Evolutionary conservation across 805 yeast species (phyloP).

Genomic region (Candida peoriensis): DNA sequence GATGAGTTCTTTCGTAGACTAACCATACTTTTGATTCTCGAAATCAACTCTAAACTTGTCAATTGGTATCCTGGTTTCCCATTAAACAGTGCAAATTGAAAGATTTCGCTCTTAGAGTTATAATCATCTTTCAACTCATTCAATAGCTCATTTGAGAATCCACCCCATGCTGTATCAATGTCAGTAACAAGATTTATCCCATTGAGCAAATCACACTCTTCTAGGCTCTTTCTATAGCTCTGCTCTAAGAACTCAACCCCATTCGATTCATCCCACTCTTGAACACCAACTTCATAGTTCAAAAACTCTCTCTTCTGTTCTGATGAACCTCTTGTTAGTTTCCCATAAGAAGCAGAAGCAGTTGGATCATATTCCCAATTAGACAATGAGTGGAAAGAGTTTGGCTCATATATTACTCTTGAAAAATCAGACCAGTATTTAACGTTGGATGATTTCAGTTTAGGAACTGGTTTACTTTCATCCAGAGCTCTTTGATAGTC

Average conservation of each 20-base stretch:
- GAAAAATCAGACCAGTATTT: conserved; percentile 79
- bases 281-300: conserved; percentile 49
- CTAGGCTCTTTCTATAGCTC: conserved; percentile 56
- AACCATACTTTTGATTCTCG: conserved; percentile 41
- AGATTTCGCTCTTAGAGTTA: conserved; percentile 42
- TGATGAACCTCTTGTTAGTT: conserved; percentile 15
- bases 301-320: conserved; percentile 36
- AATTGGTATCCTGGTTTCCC: conserved; percentile 15
- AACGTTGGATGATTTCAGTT: conserved; percentile 37
- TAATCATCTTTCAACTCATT: conserved; percentile 65
- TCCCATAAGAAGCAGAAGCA: conserved; percentile 23
- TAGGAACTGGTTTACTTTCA: conserved; percentile 29
- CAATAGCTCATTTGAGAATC: conserved; percentile 52
- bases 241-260: conserved; percentile 52
- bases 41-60: conserved; percentile 20
- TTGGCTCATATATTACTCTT: conserved; percentile 61
- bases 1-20: conserved; percentile 45
- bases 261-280: conserved; percentile 44
- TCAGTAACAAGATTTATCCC: conserved; percentile 73
- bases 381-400: conserved; percentile 44
- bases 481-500: conserved; percentile 66
- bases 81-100: conserved; percentile 43
- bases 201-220: conserved; percentile 66
- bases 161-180: conserved; percentile 81
- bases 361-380: conserved; percentile 58